A percentile compares a stretch with the other conserved stretches of the same genome.
These are phyloP conservation scores for Phytopythium kandeliae DNA, from an alignment of 352 stramenopile genomes.

Conservation along the genomic window DNA sequence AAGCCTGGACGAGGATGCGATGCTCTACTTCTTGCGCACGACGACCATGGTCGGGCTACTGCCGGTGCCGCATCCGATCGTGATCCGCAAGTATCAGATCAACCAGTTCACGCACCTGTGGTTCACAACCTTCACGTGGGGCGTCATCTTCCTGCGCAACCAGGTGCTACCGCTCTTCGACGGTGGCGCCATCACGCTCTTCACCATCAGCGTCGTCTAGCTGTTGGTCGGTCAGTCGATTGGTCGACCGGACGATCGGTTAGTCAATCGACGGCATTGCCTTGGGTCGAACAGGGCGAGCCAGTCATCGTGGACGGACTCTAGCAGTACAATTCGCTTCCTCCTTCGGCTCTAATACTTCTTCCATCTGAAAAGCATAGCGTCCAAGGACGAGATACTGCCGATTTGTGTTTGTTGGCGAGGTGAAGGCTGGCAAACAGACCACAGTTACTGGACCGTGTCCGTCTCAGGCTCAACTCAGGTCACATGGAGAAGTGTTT, in stretches of 20 bases:
- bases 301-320: too few species aligned
- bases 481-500: too few species aligned
- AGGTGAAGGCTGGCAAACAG: too few species aligned
- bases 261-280: too few species aligned
- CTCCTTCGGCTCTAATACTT: too few species aligned
- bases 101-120: constrained; percentile 98
- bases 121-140: constrained; percentile 99
- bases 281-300: neutral
- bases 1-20: constrained; percentile 93
- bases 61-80: constrained; percentile 96
- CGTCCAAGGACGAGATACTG: too few species aligned
- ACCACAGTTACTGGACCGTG: too few species aligned
- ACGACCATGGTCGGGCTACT: constrained; percentile 99
- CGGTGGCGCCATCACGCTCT: constrained; percentile 94
- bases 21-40: constrained; percentile 95
- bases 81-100: constrained; percentile 98
- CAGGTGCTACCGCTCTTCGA: constrained; percentile 97
- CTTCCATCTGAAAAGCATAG: too few species aligned
- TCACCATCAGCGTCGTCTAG: constrained; percentile 89
- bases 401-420: too few species aligned
- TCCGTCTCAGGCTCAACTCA: too few species aligned
- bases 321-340: too few species aligned
- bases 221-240: neutral
- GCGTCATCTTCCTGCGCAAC: constrained; percentile 98
- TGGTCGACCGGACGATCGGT: too few species aligned